Base-by-base conservation (phyloP, 306 rosid genomes). In the Pterocarpus macrocarpus region DNA sequence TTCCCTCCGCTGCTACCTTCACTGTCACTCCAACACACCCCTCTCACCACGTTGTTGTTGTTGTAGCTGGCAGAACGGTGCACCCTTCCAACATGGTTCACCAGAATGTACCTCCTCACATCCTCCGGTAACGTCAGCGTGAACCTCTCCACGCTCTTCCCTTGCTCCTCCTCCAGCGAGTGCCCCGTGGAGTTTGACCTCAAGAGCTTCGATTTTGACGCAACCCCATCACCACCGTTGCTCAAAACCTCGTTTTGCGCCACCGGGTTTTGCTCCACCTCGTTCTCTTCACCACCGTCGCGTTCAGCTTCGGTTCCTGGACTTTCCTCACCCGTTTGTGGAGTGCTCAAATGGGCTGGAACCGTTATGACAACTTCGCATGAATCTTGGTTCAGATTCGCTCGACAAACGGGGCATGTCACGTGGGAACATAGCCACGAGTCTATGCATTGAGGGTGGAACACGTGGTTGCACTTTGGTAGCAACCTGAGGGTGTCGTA, bases 161-260 rank as follows among this genome's bases (percentile, higher is more conserved):
- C 89, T 3, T 33, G 70, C 64, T 85, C 91, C 53, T 84, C 91
- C 45, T 66, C 79, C 71, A 83, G 64, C 0, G 91, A 90, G 85
- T 94, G 94, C 6, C 97, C 98, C 1, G 97, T 94, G 45, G 98
- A 94, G 67, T 94, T 88, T 8, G 94, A 94, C 75, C 90, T 86
- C 39, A 38, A 52, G 11, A 80, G 64, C 2, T 68, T 77, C 77
- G 50, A 38, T 36, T 62, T 73, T 56, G 81, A 44, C 3, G 22
- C 36, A 16, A 44, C 63, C 32, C 36, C 17, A 17, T 66, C 80
- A 45, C 66, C 55, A 50, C 2, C 2, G 15, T 30, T 63, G 8
- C 35, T 16, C 4, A 15, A 4, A 2, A 35, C 56, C 59, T 56
- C 73, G 61, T 16, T 55, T 55, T 55, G 8, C 61, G 1, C 32